A percentile compares a stretch with the other conserved stretches of the same genome.
Conservation (phyloP, 169 alveolate species). For the Amoebophrya sp. region DNA sequence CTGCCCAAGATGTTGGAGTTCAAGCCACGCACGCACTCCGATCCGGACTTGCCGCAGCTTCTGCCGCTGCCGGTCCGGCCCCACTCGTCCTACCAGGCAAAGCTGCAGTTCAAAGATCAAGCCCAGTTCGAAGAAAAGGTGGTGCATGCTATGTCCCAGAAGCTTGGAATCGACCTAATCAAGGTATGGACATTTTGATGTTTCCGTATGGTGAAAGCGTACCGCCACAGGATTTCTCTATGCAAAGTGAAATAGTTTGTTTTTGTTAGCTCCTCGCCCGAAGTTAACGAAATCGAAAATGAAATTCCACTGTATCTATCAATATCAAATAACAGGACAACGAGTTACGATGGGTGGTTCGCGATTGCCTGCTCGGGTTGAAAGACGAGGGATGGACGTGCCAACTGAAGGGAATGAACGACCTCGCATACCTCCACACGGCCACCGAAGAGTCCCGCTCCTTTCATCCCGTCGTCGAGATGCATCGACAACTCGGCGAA, state of each 20-base stretch:
- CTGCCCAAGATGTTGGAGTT: slow-evolving; percentile 21
- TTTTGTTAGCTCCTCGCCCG: no score
- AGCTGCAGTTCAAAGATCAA: background rate
- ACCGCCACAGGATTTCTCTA: no score
- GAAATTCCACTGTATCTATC: no score
- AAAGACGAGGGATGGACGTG: slow-evolving; percentile 30
- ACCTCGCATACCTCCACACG: background rate
- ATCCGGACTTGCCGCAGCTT: slow-evolving; percentile 39
- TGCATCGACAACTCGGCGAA: slow-evolving; percentile 28
- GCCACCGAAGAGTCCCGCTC: background rate
- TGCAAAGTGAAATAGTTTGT: no score
- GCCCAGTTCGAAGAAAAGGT: slow-evolving; percentile 32
- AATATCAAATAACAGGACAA: no score
- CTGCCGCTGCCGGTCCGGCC: slow-evolving; percentile 35
- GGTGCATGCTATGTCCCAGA: slow-evolving; percentile 22
- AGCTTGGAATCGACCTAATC: background rate
- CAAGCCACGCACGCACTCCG: slow-evolving; percentile 34
- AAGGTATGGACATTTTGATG: no score
- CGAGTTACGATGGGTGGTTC: slow-evolving; percentile 32
- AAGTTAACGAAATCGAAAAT: no score
- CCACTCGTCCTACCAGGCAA: slow-evolving; percentile 31
- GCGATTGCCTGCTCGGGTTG: slow-evolving; percentile 31
- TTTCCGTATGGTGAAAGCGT: no score
- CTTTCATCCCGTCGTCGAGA: slow-evolving; percentile 30
- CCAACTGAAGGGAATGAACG: background rate